Evolutionary conservation across 2,329 filamentous ascomycete species (phyloP).

Genomic region (Neonectria coccinea): DNA sequence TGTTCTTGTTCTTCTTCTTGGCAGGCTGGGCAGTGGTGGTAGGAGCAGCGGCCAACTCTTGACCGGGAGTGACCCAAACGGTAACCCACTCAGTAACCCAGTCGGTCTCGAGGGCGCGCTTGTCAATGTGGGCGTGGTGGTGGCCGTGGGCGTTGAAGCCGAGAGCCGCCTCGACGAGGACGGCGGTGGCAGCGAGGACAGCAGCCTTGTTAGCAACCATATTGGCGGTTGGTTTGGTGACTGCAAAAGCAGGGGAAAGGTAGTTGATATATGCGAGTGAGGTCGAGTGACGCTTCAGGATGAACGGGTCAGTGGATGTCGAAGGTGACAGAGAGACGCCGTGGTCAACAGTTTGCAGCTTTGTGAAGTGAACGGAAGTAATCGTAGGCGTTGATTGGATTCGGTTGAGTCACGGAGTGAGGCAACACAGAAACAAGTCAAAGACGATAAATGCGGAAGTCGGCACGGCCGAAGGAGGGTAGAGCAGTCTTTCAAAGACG

Average conservation of each 20-base stretch:
- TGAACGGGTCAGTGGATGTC: conserved; percentile 9
- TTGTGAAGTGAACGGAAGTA: conserved; percentile 30
- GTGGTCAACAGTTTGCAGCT: conserved; percentile 29
- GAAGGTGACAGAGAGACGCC: conserved; percentile 21
- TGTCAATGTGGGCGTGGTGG: conserved; percentile 49
- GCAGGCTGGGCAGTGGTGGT: conserved; percentile 24
- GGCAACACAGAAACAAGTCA: conserved; percentile 32
- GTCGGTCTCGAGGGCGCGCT: conserved; percentile 50
- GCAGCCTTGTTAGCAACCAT: conserved; percentile 60
- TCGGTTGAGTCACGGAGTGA: conserved; percentile 35
- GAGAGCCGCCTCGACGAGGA: conserved; percentile 57
- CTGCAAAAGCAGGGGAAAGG: not conserved
- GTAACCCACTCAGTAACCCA: conserved; percentile 58
- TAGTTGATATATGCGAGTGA: conserved; percentile 6
- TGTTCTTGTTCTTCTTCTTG: not conserved
- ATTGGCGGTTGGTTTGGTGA: conserved; percentile 35
- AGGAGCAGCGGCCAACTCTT: conserved; percentile 42
- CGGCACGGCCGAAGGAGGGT: conserved; percentile 53
- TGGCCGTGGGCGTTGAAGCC: conserved; percentile 58
- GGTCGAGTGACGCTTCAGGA: conserved; percentile 1
- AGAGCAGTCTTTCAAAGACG: conserved; percentile 66
- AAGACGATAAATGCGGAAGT: conserved; percentile 32
- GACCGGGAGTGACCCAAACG: conserved; percentile 52
- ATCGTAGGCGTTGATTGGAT: conserved; percentile 23
- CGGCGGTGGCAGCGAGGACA: conserved; percentile 56